Evolutionary conservation across 129 eudicot genomes (phyloP).

Genomic region (Solidago caesia): DNA sequence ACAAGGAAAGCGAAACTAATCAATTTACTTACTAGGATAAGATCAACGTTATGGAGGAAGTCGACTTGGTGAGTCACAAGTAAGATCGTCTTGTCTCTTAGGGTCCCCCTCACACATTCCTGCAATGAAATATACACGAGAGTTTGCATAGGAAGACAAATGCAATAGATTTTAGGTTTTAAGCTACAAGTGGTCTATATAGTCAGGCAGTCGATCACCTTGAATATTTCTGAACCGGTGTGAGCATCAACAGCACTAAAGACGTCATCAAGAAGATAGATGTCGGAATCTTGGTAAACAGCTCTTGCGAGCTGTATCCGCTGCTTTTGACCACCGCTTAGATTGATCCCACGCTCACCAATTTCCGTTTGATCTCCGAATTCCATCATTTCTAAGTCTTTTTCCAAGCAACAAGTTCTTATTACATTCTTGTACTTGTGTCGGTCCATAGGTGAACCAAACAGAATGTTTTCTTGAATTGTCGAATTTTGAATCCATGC

Average conservation of each 20-base stretch:
- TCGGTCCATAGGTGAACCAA: slow-evolving; percentile 51
- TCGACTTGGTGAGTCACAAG: slow-evolving; percentile 97
- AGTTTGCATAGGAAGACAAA: background rate
- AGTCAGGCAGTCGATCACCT: slow-evolving; percentile 30
- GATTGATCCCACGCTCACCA: slow-evolving; percentile 90
- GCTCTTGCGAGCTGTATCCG: slow-evolving; percentile 83
- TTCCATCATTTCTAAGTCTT: slow-evolving; percentile 65
- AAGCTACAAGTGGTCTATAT: background rate
- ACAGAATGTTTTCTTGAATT: slow-evolving; percentile 61
- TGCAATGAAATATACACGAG: slow-evolving; percentile 23
- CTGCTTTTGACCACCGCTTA: slow-evolving; percentile 94
- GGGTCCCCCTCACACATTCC: slow-evolving; percentile 83
- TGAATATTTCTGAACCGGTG: slow-evolving; percentile 77
- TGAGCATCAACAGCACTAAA: slow-evolving; percentile 95
- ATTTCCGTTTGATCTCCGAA: slow-evolving; percentile 75
- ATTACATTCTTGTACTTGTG: slow-evolving; percentile 46
- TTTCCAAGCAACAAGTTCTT: slow-evolving; percentile 52
- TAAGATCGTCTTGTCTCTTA: slow-evolving; percentile 66
- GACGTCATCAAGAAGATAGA: slow-evolving; percentile 79
- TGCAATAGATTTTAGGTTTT: background rate
- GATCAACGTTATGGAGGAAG: slow-evolving; percentile 78
- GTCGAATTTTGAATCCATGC: slow-evolving; percentile 72
- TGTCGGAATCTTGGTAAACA: slow-evolving; percentile 76
- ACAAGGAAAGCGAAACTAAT: background rate
- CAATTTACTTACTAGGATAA: slow-evolving; percentile 52